phyloP scores from a whole-genome alignment of 2,329 filamentous ascomycete species.

The Leptographium wingfieldii region DNA sequence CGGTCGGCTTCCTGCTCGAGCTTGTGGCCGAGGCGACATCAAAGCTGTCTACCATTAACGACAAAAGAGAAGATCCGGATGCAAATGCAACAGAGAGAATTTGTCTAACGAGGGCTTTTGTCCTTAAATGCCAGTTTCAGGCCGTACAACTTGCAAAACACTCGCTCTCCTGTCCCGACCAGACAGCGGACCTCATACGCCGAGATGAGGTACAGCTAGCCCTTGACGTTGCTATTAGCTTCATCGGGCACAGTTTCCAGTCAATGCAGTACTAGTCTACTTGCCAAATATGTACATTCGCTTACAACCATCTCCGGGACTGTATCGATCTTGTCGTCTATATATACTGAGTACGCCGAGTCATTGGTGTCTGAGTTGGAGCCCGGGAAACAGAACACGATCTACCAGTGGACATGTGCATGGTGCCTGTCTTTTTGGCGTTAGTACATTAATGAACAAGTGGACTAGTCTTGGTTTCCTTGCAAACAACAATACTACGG shows the following conservation, averaged over 20 bases:
- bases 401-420: not conserved
- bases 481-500: not conserved
- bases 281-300: conserved; percentile 1
- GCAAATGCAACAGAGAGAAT: not conserved
- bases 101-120: not conserved
- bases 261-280: not conserved
- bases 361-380: not conserved
- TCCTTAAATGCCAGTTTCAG: not conserved
- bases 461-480: conserved; percentile 3
- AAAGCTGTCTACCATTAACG: not conserved
- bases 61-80: not conserved
- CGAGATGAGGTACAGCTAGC: not conserved
- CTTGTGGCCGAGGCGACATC: not conserved
- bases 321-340: not conserved
- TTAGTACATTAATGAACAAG: not conserved
- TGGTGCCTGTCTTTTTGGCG: not conserved
- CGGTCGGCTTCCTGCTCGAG: not conserved
- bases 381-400: not conserved
- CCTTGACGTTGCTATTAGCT: not conserved
- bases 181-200: not conserved
- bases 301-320: conserved; percentile 1
- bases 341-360: not conserved
- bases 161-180: not conserved
- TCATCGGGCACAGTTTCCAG: not conserved
- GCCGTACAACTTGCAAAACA: not conserved